Percentiles rank a stretch among this genome's conserved stretches.
These are phyloP conservation scores for Aspergillus arachidicola DNA, from an alignment of 2,329 filamentous ascomycete species.

Conservation along the genomic window DNA sequence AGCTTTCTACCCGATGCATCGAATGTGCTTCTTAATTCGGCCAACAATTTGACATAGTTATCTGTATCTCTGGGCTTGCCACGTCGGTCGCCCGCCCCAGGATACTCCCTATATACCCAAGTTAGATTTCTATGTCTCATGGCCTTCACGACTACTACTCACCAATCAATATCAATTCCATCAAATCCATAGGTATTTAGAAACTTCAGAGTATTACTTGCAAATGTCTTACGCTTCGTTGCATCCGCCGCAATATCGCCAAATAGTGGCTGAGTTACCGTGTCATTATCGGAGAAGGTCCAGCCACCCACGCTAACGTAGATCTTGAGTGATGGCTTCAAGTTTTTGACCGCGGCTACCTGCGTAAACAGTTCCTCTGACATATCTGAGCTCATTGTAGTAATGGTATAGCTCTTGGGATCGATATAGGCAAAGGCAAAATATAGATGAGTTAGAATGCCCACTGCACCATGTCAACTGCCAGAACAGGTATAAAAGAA, in stretches of 20 bases:
- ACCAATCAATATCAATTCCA: slow-evolving; percentile 12
- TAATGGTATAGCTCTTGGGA: slow-evolving; percentile 30
- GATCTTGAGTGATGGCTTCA: slow-evolving; percentile 28
- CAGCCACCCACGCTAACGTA: slow-evolving; percentile 48
- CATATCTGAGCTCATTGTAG: slow-evolving; percentile 28
- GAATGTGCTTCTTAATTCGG: slow-evolving; percentile 12
- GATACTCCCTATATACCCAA: slow-evolving; percentile 15
- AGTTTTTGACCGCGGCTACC: slow-evolving; percentile 35
- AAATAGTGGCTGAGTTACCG: slow-evolving; percentile 24
- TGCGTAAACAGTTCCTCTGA: slow-evolving; percentile 21
- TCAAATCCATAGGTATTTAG: slow-evolving; percentile 37
- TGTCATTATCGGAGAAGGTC: slow-evolving; percentile 35
- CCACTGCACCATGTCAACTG: too few relatives aligned
- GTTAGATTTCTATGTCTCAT: too few relatives aligned
- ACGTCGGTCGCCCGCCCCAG: slow-evolving; percentile 19
- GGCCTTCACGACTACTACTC: too few relatives aligned
- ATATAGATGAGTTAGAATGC: slow-evolving; percentile 17
- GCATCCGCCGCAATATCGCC: slow-evolving; percentile 20
- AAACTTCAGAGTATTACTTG: slow-evolving; percentile 41
- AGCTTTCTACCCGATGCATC: slow-evolving; percentile 8
- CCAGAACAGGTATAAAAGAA: too few relatives aligned
- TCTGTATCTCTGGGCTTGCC: slow-evolving; percentile 18
- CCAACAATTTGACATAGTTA: slow-evolving; percentile 21
- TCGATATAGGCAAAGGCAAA: slow-evolving; percentile 48
- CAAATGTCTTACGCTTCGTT: slow-evolving; percentile 34